Evolutionary conservation across 2,329 filamentous ascomycete species (phyloP), one percentile per base, ranked within the genome.

Genomic region (Diaporthe aspalathi): DNA sequence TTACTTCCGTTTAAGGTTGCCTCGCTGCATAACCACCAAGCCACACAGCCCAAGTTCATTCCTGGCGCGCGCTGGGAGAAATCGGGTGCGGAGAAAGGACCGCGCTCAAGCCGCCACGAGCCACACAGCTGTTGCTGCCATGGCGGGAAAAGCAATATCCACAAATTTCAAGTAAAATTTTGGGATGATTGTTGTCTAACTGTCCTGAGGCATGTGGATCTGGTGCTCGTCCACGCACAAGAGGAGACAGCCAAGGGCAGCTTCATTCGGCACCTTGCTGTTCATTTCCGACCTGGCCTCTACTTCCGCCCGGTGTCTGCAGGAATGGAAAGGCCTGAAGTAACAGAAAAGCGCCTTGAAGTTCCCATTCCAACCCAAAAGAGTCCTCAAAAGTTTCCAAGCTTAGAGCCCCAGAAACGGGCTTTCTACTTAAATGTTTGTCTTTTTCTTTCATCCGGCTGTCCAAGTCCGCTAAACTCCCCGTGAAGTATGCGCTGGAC

Each of bases 151-250:
- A 17, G 40, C 27, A 63, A 32, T 62, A 8, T 22, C 27, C 20
- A 47, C 57, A 32, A 47, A 63, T 63, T 24, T 22, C 57, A 45
- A 63, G 6, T 24, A 45, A 5, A 5, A 63, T 63, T 63, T 11
- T 63, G 27, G 49, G 43, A 43, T 49, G 35, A 63, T 35, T 63
- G 43, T 43, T 35, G 24, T 47, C 38, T 45, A n/a, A 60, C 43
- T 27, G 32, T 40, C 35, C 54, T 43, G 27, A 24, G 4, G n/a
- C 32, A 9, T 2, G 32, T 40, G 17, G 3, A 11, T 7, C n/a
- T 20, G 27, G 52, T n/a, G 8, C 11, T 7, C 5, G 45, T 47
- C 45, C 12, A 11, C n/a, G 45, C 7, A n/a, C 45, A 5, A 22
- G 45, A 22, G 20, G n/a, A n/a, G n/a, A n/a, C n/a, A n/a, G n/a